These are phyloP conservation scores for bread wheat (Triticum aestivum) DNA, from an alignment of 176 grass and related monocot species.

Conservation along the genomic window DNA sequence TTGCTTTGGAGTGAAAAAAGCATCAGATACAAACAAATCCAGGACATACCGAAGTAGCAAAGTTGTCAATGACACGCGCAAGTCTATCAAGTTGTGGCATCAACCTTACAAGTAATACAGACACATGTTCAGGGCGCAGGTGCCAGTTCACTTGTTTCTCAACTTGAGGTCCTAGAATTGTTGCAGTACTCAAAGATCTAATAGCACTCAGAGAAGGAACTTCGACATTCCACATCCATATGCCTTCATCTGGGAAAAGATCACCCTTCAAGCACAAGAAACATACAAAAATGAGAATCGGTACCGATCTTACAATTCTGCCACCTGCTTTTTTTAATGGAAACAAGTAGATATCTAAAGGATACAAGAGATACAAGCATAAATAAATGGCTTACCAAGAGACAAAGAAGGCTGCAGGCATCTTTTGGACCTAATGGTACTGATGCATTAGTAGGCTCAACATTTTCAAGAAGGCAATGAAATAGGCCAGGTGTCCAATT, in stretches of 20 bases:
- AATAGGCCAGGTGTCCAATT: conserved; percentile 91
- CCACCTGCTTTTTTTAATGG: background rate
- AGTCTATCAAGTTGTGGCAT: conserved; percentile 91
- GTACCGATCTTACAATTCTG: background rate
- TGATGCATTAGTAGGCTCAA: conserved; percentile 57
- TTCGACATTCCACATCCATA: conserved; percentile 91
- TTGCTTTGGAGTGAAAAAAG: conserved; percentile 20
- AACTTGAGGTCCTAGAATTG: conserved; percentile 73
- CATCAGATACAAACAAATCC: conserved; percentile 27
- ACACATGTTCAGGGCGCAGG: conserved; percentile 66
- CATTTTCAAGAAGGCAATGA: conserved; percentile 87
- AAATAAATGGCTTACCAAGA: conserved; percentile 68
- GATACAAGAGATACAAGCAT: conserved; percentile 27
- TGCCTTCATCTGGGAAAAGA: conserved; percentile 89
- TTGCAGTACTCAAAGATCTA: conserved; percentile 78
- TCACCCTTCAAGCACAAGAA: conserved; percentile 69
- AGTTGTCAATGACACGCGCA: conserved; percentile 73
- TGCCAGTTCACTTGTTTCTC: conserved; percentile 92
- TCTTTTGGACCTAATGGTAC: conserved; percentile 87
- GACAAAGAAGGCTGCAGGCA: conserved; percentile 87
- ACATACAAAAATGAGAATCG: conserved; percentile 25
- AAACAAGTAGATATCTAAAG: conserved; percentile 2
- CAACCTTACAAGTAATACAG: conserved; percentile 64
- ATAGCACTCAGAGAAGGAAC: conserved; percentile 81
- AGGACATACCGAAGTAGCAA: conserved; percentile 81